phyloP scores from a whole-genome alignment of 2,329 filamentous ascomycete species.

The Tolypocladium tundrense region DNA sequence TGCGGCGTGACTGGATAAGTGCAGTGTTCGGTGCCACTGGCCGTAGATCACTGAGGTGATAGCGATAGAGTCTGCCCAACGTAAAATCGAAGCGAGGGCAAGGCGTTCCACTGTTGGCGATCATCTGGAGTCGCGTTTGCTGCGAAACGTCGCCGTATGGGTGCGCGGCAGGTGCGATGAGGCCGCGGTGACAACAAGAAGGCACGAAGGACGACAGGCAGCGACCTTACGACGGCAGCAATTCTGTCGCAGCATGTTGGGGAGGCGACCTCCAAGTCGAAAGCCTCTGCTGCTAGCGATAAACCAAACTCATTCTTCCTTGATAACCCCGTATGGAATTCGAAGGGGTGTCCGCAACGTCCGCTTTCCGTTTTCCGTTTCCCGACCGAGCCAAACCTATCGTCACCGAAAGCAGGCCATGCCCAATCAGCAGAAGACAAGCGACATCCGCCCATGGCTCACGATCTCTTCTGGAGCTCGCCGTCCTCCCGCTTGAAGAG shows the following conservation, averaged over 20 bases:
- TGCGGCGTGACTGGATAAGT: neutral
- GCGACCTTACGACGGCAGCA: neutral
- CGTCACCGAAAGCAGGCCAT: neutral
- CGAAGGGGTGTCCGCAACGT: neutral
- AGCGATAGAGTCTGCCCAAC: neutral
- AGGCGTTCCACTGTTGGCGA: neutral
- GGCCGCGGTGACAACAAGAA: neutral
- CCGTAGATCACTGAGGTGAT: neutral
- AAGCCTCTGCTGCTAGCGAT: neutral
- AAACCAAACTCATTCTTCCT: neutral
- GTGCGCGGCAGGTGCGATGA: neutral
- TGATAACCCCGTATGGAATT: neutral
- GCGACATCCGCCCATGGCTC: neutral
- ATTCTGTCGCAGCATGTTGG: neutral
- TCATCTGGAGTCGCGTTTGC: neutral
- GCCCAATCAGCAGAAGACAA: neutral
- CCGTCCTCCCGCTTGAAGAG: conserved; percentile 20
- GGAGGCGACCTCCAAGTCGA: neutral
- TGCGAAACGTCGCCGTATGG: neutral
- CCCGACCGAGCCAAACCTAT: neutral
- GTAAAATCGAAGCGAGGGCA: neutral
- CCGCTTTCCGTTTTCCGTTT: neutral
- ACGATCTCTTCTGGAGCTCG: neutral
- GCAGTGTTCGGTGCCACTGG: neutral
- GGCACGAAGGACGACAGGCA: neutral